Conservation (phyloP, 2,329 filamentous ascomycete genomes). For the Cadophora malorum region DNA sequence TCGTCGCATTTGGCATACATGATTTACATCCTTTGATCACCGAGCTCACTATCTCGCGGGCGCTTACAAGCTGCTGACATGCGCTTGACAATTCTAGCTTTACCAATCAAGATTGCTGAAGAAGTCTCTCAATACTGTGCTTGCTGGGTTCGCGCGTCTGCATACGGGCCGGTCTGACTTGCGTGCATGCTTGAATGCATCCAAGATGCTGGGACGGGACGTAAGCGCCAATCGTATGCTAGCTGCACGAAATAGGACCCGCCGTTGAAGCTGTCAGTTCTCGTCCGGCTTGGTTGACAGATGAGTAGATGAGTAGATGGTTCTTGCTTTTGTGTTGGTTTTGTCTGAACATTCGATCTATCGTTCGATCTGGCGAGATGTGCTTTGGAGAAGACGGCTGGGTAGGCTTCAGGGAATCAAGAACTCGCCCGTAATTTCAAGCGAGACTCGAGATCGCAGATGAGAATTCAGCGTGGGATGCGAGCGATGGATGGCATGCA, state of each 20-base stretch:
- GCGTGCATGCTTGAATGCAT: conserved; percentile 1
- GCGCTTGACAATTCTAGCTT: background rate
- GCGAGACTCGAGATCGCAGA: background rate
- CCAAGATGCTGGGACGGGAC: background rate
- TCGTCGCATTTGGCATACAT: background rate
- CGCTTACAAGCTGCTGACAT: conserved; percentile 10
- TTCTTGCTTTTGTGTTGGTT: conserved; percentile 1
- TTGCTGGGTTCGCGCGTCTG: background rate
- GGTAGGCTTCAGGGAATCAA: background rate
- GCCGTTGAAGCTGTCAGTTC: too few species aligned
- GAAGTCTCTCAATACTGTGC: background rate
- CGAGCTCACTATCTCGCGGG: background rate
- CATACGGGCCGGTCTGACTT: conserved; percentile 2
- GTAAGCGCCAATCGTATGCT: conserved; percentile 1
- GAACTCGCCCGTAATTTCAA: background rate
- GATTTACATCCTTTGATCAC: background rate
- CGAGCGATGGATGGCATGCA: background rate
- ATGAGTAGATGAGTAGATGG: background rate
- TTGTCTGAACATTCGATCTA: background rate
- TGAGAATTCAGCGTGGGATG: background rate
- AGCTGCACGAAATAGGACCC: background rate
- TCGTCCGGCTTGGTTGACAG: too few species aligned
- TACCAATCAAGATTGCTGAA: background rate
- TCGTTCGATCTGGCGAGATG: background rate
- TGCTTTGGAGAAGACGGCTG: background rate